Conservation (phyloP, 768 basidiomycete species). For the Erythrobasidium yunnanense region DNA sequence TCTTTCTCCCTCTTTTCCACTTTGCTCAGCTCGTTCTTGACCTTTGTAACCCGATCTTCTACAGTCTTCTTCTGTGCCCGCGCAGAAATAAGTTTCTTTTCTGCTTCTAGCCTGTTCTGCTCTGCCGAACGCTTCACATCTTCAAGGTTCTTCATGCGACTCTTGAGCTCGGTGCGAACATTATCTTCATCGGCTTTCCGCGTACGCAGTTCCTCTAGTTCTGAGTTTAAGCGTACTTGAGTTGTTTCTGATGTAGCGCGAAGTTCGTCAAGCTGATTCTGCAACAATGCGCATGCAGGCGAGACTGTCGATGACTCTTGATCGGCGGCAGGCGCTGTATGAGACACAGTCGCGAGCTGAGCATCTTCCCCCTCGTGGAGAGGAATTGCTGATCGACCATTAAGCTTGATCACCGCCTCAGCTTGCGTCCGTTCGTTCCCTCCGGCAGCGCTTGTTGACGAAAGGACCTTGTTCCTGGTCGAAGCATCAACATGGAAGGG, state of each 20-base stretch:
- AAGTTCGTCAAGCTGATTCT: constrained; percentile 57
- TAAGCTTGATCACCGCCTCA: too few relatives aligned
- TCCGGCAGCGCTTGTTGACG: too few relatives aligned
- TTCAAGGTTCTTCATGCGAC: constrained; percentile 72
- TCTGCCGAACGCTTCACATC: constrained; percentile 78
- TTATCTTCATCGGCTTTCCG: constrained; percentile 74
- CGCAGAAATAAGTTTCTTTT: constrained; percentile 69
- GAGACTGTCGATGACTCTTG: constrained; percentile 23
- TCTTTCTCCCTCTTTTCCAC: constrained; percentile 36
- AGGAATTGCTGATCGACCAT: too few relatives aligned
- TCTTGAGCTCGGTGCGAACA: constrained; percentile 63
- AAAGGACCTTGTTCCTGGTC: not conserved
- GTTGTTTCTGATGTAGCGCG: constrained; percentile 52
- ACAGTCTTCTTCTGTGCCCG: constrained; percentile 43
- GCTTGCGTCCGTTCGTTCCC: too few relatives aligned
- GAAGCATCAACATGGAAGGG: constrained; percentile 19
- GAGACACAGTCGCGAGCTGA: constrained; percentile 3
- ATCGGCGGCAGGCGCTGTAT: constrained; percentile 2
- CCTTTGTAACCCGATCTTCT: constrained; percentile 38
- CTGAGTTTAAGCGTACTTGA: constrained; percentile 56
- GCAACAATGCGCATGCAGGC: constrained; percentile 49
- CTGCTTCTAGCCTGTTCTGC: constrained; percentile 65
- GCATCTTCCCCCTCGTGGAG: not conserved
- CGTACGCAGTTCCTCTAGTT: constrained; percentile 62
- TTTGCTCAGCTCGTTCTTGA: constrained; percentile 45